phyloP scores from a whole-genome alignment of 108 stramenopile species.

The Seminavis robusta region DNA sequence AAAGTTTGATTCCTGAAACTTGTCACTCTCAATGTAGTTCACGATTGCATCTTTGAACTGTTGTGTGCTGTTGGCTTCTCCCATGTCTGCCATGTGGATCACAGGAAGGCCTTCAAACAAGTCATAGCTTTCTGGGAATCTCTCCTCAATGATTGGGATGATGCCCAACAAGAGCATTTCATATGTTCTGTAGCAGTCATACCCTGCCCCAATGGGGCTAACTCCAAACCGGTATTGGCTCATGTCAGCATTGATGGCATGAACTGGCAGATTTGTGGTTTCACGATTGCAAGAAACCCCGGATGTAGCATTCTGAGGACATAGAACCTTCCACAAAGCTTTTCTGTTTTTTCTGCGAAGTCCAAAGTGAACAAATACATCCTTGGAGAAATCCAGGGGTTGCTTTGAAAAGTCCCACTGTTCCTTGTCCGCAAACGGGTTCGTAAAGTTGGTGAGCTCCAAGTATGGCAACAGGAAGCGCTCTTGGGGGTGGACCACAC shows the following conservation, averaged over 20 bases:
- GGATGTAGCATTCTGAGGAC: neutral
- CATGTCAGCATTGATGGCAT: neutral
- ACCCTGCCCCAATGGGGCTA: conserved; percentile 5
- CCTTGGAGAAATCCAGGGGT: conserved; percentile 1
- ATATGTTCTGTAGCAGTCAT: conserved; percentile 15
- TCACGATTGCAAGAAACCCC: conserved; percentile 2
- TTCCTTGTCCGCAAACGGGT: conserved; percentile 6
- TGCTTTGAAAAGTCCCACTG: neutral
- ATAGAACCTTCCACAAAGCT: neutral
- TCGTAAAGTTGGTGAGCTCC: conserved; percentile 5
- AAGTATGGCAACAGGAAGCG: conserved; percentile 1
- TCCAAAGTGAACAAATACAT: conserved; percentile 3
- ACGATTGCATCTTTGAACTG: too few relatives aligned
- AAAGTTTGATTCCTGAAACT: too few relatives aligned
- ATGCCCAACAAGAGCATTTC: conserved; percentile 11
- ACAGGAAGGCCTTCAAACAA: conserved; percentile 14
- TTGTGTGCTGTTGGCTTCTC: too few relatives aligned
- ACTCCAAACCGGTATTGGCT: conserved; percentile 8
- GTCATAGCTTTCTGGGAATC: neutral
- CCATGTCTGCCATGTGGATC: neutral
- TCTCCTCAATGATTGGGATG: conserved; percentile 8
- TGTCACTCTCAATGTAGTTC: too few relatives aligned
- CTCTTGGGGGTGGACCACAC: neutral
- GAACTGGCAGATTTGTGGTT: neutral
- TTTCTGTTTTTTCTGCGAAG: neutral